Percentiles rank a stretch among this genome's conserved stretches.
phyloP scores from a whole-genome alignment of 352 stramenopile genomes.

The Pythium grandisporangium region DNA sequence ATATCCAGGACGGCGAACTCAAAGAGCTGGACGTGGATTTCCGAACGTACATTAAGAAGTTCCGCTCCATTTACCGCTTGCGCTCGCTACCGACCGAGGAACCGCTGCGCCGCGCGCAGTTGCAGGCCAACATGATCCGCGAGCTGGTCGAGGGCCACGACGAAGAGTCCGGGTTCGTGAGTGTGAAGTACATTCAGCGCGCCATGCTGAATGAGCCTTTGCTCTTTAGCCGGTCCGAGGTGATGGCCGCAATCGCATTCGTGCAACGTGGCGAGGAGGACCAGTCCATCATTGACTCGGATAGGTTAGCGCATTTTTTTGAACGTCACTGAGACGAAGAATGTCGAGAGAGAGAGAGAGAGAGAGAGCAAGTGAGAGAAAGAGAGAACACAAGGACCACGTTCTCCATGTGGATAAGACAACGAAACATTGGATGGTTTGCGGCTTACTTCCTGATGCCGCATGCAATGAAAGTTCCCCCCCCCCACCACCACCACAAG shows the following conservation, averaged over 20 bases:
- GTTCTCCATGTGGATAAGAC: no score
- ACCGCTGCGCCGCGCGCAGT: slow-evolving; percentile 40
- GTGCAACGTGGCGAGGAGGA: slow-evolving; percentile 27
- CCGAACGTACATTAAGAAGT: slow-evolving; percentile 64
- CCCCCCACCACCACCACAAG: no score
- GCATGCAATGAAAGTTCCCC: no score
- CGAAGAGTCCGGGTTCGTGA: slow-evolving; percentile 41
- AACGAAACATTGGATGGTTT: no score
- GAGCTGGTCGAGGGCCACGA: slow-evolving; percentile 50
- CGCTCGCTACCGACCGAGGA: slow-evolving; percentile 50
- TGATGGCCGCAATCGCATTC: slow-evolving; percentile 37
- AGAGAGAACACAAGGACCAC: no score
- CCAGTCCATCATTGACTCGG: slow-evolving; percentile 30
- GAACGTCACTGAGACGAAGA: slow-evolving; percentile 8
- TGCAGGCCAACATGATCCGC: slow-evolving; percentile 71
- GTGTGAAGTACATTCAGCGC: slow-evolving; percentile 43
- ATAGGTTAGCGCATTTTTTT: slow-evolving; percentile 62
- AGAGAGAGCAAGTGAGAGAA: no score
- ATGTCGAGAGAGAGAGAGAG: no score
- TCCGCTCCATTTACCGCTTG: slow-evolving; percentile 73
- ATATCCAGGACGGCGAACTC: slow-evolving; percentile 68
- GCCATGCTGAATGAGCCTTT: slow-evolving; percentile 68
- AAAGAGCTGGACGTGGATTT: slow-evolving; percentile 85
- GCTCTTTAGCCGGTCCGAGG: slow-evolving; percentile 72
- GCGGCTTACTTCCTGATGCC: no score